Percentiles rank a stretch among this genome's conserved stretches.
phyloP scores from a whole-genome alignment of 805 yeast genomes.

The Pichia occidentalis region DNA sequence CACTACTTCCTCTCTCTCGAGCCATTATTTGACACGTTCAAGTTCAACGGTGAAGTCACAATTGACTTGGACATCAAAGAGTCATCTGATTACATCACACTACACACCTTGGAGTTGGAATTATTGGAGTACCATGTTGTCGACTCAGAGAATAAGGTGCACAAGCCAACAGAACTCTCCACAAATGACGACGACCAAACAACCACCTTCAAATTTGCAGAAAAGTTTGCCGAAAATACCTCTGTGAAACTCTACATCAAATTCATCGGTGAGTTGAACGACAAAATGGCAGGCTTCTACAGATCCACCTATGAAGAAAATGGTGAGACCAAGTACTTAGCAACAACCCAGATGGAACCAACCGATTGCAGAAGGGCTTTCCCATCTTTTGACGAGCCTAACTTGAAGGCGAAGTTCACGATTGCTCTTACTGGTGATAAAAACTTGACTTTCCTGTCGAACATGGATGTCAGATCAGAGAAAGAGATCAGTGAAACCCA shows the following conservation, averaged over 20 bases:
- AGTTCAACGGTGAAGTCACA: conserved; percentile 46
- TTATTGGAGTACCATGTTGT: conserved; percentile 18
- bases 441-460: conserved; percentile 39
- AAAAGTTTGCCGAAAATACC: conserved; percentile 25
- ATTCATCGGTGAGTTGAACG: conserved; percentile 41
- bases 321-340: conserved; percentile 38
- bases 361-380: conserved; percentile 55
- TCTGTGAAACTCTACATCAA: conserved; percentile 29
- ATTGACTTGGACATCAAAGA: conserved; percentile 43
- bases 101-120: conserved; percentile 34
- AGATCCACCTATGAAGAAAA: conserved; percentile 41
- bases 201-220: conserved; percentile 52
- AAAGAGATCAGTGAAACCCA: conserved; percentile 13
- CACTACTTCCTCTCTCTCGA: conserved; percentile 62
- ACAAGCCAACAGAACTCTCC: conserved; percentile 17
- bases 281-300: conserved; percentile 55
- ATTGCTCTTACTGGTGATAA: conserved; percentile 35
- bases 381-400: conserved; percentile 56
- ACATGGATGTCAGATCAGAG: conserved; percentile 38
- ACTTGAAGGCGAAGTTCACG: conserved; percentile 48
- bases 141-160: conserved; percentile 14
- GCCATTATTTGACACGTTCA: conserved; percentile 33
- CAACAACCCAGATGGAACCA: conserved; percentile 57
- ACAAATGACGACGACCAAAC: conserved; percentile 55
- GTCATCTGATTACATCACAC: conserved; percentile 40